Percentiles rank a stretch among this genome's conserved stretches.
Conservation (phyloP, 306 rosid genomes). For the Glycine tomentella region DNA sequence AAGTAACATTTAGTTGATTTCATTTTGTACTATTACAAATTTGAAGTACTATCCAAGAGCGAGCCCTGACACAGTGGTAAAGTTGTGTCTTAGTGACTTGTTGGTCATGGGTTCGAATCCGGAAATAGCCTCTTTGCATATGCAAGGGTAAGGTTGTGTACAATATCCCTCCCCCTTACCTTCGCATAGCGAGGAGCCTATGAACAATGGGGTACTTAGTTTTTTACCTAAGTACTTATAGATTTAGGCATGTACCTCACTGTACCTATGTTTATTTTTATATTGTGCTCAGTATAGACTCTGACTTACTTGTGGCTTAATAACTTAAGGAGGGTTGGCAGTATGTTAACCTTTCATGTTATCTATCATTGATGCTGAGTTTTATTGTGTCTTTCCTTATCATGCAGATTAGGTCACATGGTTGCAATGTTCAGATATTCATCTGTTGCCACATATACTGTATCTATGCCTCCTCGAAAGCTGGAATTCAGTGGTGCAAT, state of each 20-base stretch:
- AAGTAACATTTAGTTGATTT: neutral
- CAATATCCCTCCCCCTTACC: too few relatives aligned
- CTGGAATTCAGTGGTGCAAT: conserved; percentile 66
- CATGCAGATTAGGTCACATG: conserved; percentile 82
- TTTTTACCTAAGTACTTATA: too few relatives aligned
- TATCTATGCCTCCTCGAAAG: conserved; percentile 81
- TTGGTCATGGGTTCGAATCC: too few relatives aligned
- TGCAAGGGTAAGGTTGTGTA: too few relatives aligned
- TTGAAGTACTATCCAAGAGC: conserved; percentile 4
- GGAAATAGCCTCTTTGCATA: too few relatives aligned
- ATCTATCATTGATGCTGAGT: neutral
- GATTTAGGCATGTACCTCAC: conserved; percentile 27
- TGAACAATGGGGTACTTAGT: too few relatives aligned
- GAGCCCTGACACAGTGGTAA: too few relatives aligned
- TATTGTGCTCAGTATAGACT: neutral
- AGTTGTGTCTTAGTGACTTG: too few relatives aligned
- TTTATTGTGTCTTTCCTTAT: conserved; percentile 38
- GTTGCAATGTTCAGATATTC: conserved; percentile 88
- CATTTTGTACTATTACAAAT: conserved; percentile 22
- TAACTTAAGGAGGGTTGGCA: conserved; percentile 13
- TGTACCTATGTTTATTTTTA: conserved; percentile 16
- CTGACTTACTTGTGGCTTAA: conserved; percentile 11
- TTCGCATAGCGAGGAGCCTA: too few relatives aligned
- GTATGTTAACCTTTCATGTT: neutral
- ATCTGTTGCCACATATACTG: conserved; percentile 61